phyloP scores from a whole-genome alignment of 2,329 filamentous ascomycete species.

The Pseudogymnoascus sp. region DNA sequence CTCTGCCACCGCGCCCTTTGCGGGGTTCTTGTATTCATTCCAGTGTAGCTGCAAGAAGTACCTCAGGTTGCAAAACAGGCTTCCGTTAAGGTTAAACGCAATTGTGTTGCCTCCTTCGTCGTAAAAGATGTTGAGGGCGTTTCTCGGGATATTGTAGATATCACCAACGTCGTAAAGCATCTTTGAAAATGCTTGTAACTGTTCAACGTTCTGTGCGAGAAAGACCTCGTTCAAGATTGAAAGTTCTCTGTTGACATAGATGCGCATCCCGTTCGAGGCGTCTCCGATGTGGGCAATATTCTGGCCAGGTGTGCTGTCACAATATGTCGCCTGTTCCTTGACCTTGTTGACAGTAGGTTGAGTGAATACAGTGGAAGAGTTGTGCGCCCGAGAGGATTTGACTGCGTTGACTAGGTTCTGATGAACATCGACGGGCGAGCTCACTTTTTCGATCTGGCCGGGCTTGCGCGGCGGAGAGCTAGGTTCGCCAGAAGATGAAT shows the following conservation, averaged over 20 bases:
- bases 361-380: conserved; percentile 64
- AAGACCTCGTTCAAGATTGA: conserved; percentile 45
- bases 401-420: conserved; percentile 72
- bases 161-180: conserved; percentile 61
- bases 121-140: conserved; percentile 77
- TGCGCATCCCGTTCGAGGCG: conserved; percentile 61
- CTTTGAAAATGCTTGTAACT: conserved; percentile 63
- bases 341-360: conserved; percentile 63
- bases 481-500: neutral
- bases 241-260: conserved; percentile 58
- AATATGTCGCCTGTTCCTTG: conserved; percentile 78
- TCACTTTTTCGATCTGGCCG: conserved; percentile 37
- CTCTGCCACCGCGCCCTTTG: conserved; percentile 39
- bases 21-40: conserved; percentile 31
- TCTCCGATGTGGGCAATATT: conserved; percentile 65
- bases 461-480: conserved; percentile 9
- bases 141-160: conserved; percentile 62
- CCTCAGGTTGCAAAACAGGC: conserved; percentile 87
- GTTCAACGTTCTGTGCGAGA: conserved; percentile 50
- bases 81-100: conserved; percentile 82
- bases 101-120: conserved; percentile 74
- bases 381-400: conserved; percentile 67
- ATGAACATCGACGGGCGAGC: conserved; percentile 52
- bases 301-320: conserved; percentile 66
- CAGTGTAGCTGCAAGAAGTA: conserved; percentile 78